Evolutionary conservation across 495 filamentous ascomycete species (phyloP), one percentile per base, ranked within the genome.

Genomic region (Friedmanniomyces endolithicus): DNA sequence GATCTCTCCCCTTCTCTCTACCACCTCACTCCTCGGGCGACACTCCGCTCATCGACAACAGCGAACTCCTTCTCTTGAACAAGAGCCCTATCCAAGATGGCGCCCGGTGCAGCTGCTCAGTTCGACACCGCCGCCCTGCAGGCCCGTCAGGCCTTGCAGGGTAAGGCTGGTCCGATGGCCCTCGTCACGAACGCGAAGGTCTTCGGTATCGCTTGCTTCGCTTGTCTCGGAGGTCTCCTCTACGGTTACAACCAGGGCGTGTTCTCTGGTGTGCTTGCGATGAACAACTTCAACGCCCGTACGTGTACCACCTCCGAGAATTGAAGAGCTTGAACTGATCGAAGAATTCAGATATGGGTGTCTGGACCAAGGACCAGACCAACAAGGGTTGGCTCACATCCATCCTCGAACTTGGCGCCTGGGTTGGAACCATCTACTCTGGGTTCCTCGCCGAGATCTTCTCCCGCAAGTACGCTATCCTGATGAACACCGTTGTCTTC

Each of bases 321-420:
- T 22, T 54, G 25, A 58, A 35, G 35, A 50, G 16, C 24, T n/a
- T 11, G 53, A 27, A 55, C 57, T 17, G 45, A 31, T 9, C 65
- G 31, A 65, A 69, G 25, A 72, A 55, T 64, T 61, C 63, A 75
- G 75, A 84, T 48, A 87, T 87, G 75, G 82, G 81, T 34, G 73
- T 75, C 20, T 82, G 81, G 44, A 79, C 75, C 53, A 62, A 70
- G 0, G 75, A 86, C 60, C 75, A 78, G 60, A 78, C 82, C 0
- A 81, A 86, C 51, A 63, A 87, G 64, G 86, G 85, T 27, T 87
- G 85, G 81, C 71, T 89, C 47, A 86, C 86, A 6, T 78, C 87
- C 1, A 90, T 89, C 53, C 78, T 90, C 58, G 80, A 90, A 60
- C 76, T 94, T 3, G 87, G 87, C 65, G 87, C 87, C 35, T 90